phyloP scores from a whole-genome alignment of 768 basidiomycete species.

The Inosperma sp. region DNA sequence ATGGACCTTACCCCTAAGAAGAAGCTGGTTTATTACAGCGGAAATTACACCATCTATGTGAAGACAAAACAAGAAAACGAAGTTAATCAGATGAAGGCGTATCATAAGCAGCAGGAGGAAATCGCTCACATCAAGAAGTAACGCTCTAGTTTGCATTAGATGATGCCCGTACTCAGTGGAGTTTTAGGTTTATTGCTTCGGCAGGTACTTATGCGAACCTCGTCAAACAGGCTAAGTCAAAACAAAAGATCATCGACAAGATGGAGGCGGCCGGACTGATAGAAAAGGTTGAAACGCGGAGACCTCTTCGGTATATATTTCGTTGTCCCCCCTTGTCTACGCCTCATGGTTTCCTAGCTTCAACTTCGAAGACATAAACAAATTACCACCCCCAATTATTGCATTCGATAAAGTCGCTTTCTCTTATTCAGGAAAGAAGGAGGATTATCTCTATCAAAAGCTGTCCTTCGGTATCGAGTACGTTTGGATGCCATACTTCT shows the following conservation, averaged over 20 bases:
- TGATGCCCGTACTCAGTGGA: slow-evolving; percentile 11
- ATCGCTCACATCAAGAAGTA: slow-evolving; percentile 98
- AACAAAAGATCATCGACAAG: slow-evolving; percentile 99
- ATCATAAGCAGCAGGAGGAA: slow-evolving; percentile 97
- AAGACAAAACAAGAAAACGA: slow-evolving; percentile 96
- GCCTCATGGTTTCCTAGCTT: slow-evolving; percentile 40
- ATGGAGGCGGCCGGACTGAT: slow-evolving; percentile 99
- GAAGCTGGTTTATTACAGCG: slow-evolving; percentile 90
- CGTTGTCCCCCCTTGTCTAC: neutral
- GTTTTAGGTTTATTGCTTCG: slow-evolving; percentile 87
- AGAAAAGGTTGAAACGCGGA: slow-evolving; percentile 78
- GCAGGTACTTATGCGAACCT: slow-evolving; percentile 99
- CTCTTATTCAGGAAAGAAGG: slow-evolving; percentile 85
- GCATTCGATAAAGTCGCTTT: slow-evolving; percentile 95
- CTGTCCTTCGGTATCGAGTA: slow-evolving; percentile 98
- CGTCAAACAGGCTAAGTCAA: slow-evolving; percentile 97
- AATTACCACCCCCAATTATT: slow-evolving; percentile 94
- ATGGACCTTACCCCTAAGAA: slow-evolving; percentile 94
- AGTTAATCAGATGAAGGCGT: slow-evolving; percentile 99
- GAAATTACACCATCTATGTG: slow-evolving; percentile 97
- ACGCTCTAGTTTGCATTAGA: slow-evolving; percentile 16
- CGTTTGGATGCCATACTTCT: slow-evolving; percentile 15
- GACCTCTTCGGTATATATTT: slow-evolving; percentile 49
- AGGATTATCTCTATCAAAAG: slow-evolving; percentile 83
- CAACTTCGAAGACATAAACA: slow-evolving; percentile 93